Base-by-base conservation (phyloP, 129 eudicot genomes). In the Ambrosia trifida region DNA sequence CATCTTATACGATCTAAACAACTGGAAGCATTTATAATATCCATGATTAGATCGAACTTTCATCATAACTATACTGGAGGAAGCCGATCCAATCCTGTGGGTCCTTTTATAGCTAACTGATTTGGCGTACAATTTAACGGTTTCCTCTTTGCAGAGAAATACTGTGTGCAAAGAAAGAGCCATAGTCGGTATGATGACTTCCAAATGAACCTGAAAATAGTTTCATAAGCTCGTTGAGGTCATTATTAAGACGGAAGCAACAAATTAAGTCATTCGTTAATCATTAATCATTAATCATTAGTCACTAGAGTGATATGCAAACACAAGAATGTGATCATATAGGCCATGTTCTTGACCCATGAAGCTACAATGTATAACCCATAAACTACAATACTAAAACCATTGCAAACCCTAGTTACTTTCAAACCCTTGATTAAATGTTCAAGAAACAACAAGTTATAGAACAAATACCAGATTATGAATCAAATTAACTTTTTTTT, bases 91-190 rank as follows among this genome's bases (percentile, higher is more conserved):
- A 56, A 73, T 76, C 74, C 66, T 69, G 61, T 68, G 72, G 70
- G 78, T 58, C 74, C 84, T 79, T 72, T 56, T 81, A 57, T 77
- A 57, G 35, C 58, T 64, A 19, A 52, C 69, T 61, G 80, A 70
- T 78, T 57, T 78, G 57, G 28, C 58, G 36, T 68, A 75, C 77
- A 79, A 54, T 65, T 67, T 61, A 36, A 56, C 47, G 78, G 69
- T 73, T 47, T 80, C 91, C 74, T 75, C 86, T 69, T 78, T 76
- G 64, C 88, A 82, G 67, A 88, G 79, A 63, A 83, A 71, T 14
- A 81, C 62, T 0, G 95, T 79, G 73, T 68, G 89, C 43, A 81
- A 58, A 60, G 88, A 65, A 45, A 82, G 73, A 63, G 97, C 88
- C 97, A 91, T 91, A 20, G 62, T 77, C 75, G 69, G 18, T 54